Evolutionary conservation across 208 protist species (phyloP).

Genomic region (Porcisia deanei): DNA sequence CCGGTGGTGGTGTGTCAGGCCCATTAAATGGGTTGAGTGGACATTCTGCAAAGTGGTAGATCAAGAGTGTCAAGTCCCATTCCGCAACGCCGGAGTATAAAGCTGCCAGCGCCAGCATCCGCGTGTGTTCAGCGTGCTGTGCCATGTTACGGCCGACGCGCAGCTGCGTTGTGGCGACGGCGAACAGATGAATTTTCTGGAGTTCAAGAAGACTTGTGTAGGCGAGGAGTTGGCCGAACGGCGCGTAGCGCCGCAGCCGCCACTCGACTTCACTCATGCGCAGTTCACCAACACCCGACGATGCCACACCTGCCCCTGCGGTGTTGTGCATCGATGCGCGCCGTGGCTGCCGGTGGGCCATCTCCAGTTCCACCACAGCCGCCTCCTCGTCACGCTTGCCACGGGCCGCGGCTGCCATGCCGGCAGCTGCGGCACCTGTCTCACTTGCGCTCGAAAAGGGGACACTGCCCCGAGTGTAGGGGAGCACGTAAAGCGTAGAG

Average conservation of each 20-base stretch:
- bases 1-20: conserved; percentile 1
- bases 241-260: conserved; percentile 54
- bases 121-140: conserved; percentile 49
- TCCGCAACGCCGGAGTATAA: conserved; percentile 43
- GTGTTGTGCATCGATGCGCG: not conserved
- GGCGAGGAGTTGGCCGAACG: conserved; percentile 62
- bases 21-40: conserved; percentile 14
- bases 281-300: not conserved
- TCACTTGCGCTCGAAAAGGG: not conserved
- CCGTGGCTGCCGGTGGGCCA: conserved; percentile 9
- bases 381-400: conserved; percentile 29
- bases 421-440: not conserved
- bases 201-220: conserved; percentile 35
- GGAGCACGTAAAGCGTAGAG: conserved; percentile 50
- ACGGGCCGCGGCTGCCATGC: not conserved
- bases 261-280: conserved; percentile 45
- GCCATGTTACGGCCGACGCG: conserved; percentile 48
- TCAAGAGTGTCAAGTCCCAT: conserved; percentile 34
- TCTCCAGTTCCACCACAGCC: conserved; percentile 18
- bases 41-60: conserved; percentile 59
- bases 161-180: conserved; percentile 51
- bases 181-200: conserved; percentile 60
- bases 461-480: conserved; percentile 24
- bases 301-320: not conserved
- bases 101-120: conserved; percentile 41